Percentiles rank a stretch among this genome's conserved stretches.
phyloP scores from a whole-genome alignment of 305 asterid genomes.

The Solanum hybrid region DNA sequence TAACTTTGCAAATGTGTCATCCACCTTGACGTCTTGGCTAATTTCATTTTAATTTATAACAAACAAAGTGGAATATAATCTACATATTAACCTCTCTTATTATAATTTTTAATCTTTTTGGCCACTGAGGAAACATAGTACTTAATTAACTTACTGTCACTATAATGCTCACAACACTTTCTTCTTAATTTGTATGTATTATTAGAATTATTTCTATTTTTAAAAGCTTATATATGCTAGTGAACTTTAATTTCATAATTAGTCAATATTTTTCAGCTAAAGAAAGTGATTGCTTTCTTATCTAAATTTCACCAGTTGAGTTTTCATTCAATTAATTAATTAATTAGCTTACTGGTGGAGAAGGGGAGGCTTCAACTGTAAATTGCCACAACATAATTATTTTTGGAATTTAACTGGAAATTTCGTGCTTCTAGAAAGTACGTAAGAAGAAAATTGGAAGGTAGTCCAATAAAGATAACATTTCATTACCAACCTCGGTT shows the following conservation, averaged over 20 bases:
- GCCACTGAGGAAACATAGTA: neutral
- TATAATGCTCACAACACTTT: neutral
- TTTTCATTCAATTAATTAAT: neutral
- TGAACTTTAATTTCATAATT: neutral
- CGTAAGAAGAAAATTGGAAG: neutral
- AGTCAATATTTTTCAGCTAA: neutral
- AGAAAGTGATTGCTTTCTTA: neutral
- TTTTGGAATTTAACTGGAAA: neutral
- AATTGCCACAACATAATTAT: neutral
- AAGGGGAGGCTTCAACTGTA: conserved; percentile 4
- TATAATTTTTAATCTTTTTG: neutral
- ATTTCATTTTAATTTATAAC: neutral
- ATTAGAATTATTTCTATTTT: neutral
- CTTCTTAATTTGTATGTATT: neutral
- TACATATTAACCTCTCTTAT: neutral
- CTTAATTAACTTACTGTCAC: neutral
- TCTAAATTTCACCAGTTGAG: neutral
- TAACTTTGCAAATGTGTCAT: neutral
- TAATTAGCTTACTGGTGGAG: neutral
- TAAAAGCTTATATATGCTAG: neutral
- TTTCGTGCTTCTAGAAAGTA: neutral
- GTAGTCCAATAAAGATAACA: neutral
- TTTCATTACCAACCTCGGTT: neutral
- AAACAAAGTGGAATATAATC: neutral
- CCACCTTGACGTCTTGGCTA: neutral